A percentile compares a stretch with the other conserved stretches of the same genome.
phyloP scores from a whole-genome alignment of 148 eudicot genomes.

The Camellia granthamiana region DNA sequence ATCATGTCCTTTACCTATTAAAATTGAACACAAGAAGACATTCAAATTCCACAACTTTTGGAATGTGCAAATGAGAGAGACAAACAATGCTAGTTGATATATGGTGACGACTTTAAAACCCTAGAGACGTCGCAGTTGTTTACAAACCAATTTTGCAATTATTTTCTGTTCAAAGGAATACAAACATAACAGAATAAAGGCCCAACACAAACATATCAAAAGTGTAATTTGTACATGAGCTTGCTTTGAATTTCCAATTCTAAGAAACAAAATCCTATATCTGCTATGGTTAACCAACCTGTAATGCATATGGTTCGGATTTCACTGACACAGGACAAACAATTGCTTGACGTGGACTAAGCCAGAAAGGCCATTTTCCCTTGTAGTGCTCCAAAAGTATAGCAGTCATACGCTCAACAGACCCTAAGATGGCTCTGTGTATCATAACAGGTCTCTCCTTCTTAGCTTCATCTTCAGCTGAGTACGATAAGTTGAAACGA shows the following conservation, averaged over 20 bases:
- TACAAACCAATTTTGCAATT: background rate
- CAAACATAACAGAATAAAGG: background rate
- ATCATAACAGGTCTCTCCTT: constrained; percentile 96
- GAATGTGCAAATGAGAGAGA: constrained; percentile 9
- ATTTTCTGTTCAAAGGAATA: background rate
- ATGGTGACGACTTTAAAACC: background rate
- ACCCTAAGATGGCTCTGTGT: constrained; percentile 94
- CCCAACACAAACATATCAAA: background rate
- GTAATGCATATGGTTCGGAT: constrained; percentile 68
- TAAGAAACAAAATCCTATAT: background rate
- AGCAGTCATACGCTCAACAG: constrained; percentile 98
- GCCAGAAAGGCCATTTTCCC: constrained; percentile 99
- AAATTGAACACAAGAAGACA: background rate
- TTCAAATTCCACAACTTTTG: constrained; percentile 8
- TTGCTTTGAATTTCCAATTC: background rate
- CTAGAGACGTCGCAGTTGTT: background rate
- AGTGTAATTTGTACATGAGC: background rate
- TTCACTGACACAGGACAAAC: constrained; percentile 90
- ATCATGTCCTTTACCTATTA: constrained; percentile 42
- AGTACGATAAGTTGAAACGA: constrained; percentile 82
- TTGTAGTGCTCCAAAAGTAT: constrained; percentile 95
- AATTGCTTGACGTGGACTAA: constrained; percentile 92
- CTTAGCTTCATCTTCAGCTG: constrained; percentile 95
- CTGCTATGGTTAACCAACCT: constrained; percentile 42
- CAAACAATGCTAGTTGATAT: background rate